These are phyloP conservation scores for Trichoderma harzianum DNA, from an alignment of 2,329 filamentous ascomycete genomes.

Conservation along the genomic window DNA sequence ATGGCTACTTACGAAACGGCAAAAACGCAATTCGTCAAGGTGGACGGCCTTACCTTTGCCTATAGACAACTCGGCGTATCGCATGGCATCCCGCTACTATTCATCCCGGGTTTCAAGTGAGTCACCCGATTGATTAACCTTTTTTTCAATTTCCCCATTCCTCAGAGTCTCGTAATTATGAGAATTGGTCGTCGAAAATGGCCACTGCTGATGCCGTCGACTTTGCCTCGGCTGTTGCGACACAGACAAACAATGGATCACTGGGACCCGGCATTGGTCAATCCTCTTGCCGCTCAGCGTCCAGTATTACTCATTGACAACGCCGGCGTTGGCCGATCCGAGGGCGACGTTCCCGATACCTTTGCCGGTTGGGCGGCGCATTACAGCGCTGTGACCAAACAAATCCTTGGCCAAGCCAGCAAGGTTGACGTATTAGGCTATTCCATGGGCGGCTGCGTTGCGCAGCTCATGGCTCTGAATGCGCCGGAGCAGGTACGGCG, in stretches of 20 bases:
- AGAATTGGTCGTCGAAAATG: background rate
- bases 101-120: conserved; percentile 34
- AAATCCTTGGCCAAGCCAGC: conserved; percentile 33
- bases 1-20: conserved; percentile 34
- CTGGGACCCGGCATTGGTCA: conserved; percentile 44
- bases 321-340: conserved; percentile 44
- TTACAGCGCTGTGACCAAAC: conserved; percentile 35
- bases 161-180: background rate
- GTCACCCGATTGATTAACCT: background rate
- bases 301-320: conserved; percentile 40
- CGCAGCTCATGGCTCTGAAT: conserved; percentile 44
- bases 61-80: conserved; percentile 31
- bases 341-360: conserved; percentile 38
- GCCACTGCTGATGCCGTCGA: background rate
- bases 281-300: conserved; percentile 40
- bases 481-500: conserved; percentile 36
- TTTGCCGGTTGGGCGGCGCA: conserved; percentile 32
- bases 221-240: background rate
- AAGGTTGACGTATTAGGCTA: conserved; percentile 47
- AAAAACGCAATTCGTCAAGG: conserved; percentile 29
- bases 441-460: conserved; percentile 47
- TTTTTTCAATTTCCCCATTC: background rate
- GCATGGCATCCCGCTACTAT: conserved; percentile 31
- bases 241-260: conserved; percentile 37
- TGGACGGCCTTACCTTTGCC: conserved; percentile 31